Evolutionary conservation across 1,284 basidiomycete species (phyloP).

Genomic region (Meripilus lineatus): DNA sequence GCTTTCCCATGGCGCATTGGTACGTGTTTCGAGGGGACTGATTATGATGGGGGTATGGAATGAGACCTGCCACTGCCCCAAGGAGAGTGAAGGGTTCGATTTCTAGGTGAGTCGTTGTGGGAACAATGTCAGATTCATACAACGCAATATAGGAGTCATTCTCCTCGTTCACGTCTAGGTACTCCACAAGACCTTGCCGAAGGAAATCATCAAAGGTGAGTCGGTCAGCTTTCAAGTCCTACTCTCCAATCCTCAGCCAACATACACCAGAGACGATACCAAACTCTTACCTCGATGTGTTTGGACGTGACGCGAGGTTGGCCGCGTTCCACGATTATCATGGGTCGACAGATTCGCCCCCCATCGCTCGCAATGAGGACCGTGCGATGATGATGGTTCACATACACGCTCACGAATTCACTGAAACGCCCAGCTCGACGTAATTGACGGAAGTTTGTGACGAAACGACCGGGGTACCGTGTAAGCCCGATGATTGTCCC

Average conservation of each 20-base stretch:
- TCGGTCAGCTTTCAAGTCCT: conserved; percentile 78
- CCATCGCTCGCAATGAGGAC: conserved; percentile 98
- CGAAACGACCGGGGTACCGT: conserved; percentile 82
- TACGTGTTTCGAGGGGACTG: conserved; percentile 99
- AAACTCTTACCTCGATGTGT: conserved; percentile 68
- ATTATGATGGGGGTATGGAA: conserved; percentile 99
- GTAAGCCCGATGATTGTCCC: conserved; percentile 95
- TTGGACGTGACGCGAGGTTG: conserved; percentile 74
- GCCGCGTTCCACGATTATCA: conserved; percentile 94
- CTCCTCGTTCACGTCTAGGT: conserved; percentile 99
- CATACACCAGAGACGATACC: background rate
- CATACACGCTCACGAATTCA: conserved; percentile 97
- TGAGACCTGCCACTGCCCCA: conserved; percentile 96
- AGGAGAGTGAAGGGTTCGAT: conserved; percentile 99
- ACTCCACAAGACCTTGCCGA: conserved; percentile 94
- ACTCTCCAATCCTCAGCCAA: conserved; percentile 5
- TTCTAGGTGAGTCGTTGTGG: conserved; percentile 90
- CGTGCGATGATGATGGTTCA: conserved; percentile 92
- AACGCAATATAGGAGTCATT: conserved; percentile 97
- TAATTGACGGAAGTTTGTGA: conserved; percentile 86
- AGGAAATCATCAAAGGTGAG: conserved; percentile 96
- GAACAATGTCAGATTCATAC: conserved; percentile 86
- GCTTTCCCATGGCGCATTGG: conserved; percentile 99
- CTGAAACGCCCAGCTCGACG: conserved; percentile 90
- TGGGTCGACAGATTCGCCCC: conserved; percentile 95